These are phyloP conservation scores for Chamaecrista fasciculata DNA, from an alignment of 306 rosid genomes.

Conservation along the genomic window DNA sequence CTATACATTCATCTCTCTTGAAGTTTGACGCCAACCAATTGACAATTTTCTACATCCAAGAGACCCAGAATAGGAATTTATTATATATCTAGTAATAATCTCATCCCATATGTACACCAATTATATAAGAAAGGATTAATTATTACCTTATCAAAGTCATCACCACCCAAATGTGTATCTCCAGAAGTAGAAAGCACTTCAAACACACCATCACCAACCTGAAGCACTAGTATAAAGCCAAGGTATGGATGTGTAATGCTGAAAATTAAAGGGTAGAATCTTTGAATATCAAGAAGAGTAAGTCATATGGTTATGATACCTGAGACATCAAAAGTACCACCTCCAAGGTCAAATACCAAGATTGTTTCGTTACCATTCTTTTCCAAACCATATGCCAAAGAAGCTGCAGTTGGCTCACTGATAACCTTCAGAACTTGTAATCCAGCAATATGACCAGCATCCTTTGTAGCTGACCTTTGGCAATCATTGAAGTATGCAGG, in stretches of 20 bases:
- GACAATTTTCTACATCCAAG: slow-evolving; percentile 67
- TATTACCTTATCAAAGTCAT: too few species aligned
- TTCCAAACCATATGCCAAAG: slow-evolving; percentile 93
- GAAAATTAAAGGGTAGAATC: neutral
- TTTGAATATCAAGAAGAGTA: neutral
- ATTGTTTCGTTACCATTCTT: slow-evolving; percentile 89
- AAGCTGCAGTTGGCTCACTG: slow-evolving; percentile 95
- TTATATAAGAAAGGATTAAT: slow-evolving; percentile 28
- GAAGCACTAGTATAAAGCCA: slow-evolving; percentile 52
- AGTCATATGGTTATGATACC: slow-evolving; percentile 36
- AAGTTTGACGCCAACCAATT: slow-evolving; percentile 80
- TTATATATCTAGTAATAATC: neutral
- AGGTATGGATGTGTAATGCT: neutral
- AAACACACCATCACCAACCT: slow-evolving; percentile 97
- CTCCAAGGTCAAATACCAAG: too few species aligned
- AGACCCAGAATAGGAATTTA: neutral
- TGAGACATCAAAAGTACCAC: slow-evolving; percentile 97
- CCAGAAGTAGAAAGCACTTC: slow-evolving; percentile 97
- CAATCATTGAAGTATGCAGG: slow-evolving; percentile 97
- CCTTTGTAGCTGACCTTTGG: slow-evolving; percentile 95
- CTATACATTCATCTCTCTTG: slow-evolving; percentile 86
- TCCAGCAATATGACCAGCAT: slow-evolving; percentile 98
- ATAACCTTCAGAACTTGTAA: too few species aligned
- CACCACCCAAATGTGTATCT: too few species aligned
- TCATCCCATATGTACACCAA: neutral